Percentiles rank a stretch among this genome's conserved stretches.
Evolutionary conservation across 1,284 basidiomycete species (phyloP).

Genomic region (Peniophora sp.): DNA sequence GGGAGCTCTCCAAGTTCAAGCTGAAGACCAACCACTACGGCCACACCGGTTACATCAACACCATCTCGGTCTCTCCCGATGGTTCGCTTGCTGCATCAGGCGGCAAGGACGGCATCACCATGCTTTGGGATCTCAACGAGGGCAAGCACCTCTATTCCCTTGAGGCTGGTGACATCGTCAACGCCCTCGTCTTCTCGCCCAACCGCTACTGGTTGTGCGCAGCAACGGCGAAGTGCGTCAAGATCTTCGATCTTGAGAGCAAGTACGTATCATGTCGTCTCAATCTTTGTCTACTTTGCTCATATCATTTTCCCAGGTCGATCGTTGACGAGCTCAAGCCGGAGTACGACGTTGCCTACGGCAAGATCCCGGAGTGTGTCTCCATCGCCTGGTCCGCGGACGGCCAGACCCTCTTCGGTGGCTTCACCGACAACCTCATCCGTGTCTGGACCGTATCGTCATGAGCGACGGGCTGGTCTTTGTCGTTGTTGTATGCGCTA

Average conservation of each 20-base stretch:
- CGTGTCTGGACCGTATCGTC: constrained; percentile 88
- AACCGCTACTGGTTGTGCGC: constrained; percentile 99
- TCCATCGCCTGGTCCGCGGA: constrained; percentile 99
- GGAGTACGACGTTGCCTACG: constrained; percentile 75
- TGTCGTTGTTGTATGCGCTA: constrained; percentile 3
- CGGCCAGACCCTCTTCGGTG: constrained; percentile 94
- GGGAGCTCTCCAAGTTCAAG: constrained; percentile 99
- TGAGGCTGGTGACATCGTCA: constrained; percentile 98
- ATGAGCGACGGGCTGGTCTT: constrained; percentile 27
- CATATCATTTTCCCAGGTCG: constrained; percentile 49
- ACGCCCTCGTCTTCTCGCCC: constrained; percentile 98
- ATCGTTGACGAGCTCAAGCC: constrained; percentile 99
- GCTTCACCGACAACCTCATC: constrained; percentile 88
- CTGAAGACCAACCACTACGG: constrained; percentile 99
- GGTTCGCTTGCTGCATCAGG: constrained; percentile 98
- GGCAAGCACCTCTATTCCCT: constrained; percentile 99
- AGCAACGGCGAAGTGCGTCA: constrained; percentile 95
- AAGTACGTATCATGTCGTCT: constrained; percentile 54
- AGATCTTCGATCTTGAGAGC: constrained; percentile 98
- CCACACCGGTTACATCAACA: constrained; percentile 99
- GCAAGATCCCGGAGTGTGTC: constrained; percentile 90
- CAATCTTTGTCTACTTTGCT: background rate
- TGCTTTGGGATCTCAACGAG: constrained; percentile 99
- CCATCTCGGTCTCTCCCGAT: constrained; percentile 97
- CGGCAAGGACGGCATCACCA: constrained; percentile 99